Percentiles rank a stretch among this genome's conserved stretches.
These are phyloP conservation scores for Pelagomonas calceolata DNA, from an alignment of 108 stramenopile species.

Conservation along the genomic window DNA sequence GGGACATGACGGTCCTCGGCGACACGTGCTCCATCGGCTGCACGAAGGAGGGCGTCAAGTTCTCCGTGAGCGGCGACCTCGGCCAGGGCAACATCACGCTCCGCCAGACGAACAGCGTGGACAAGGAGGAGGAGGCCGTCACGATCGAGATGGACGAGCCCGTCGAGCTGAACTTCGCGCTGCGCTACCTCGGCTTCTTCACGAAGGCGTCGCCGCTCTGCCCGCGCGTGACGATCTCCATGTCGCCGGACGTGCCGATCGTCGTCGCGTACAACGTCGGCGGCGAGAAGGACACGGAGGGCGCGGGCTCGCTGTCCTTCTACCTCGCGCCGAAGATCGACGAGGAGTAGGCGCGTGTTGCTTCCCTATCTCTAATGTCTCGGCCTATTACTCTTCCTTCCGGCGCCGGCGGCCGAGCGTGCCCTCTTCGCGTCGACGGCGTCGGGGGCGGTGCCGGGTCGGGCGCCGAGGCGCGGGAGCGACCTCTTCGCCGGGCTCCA, in stretches of 20 bases:
- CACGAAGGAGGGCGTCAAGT: slow-evolving; percentile 88
- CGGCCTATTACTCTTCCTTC: too few relatives aligned
- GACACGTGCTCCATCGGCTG: slow-evolving; percentile 89
- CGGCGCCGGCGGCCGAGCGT: too few relatives aligned
- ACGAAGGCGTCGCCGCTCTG: slow-evolving; percentile 90
- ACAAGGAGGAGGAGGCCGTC: too few relatives aligned
- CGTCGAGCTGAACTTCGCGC: slow-evolving; percentile 91
- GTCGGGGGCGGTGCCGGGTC: too few relatives aligned
- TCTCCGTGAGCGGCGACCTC: slow-evolving; percentile 80
- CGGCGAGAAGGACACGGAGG: slow-evolving; percentile 24
- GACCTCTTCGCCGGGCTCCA: too few relatives aligned
- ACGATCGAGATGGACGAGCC: slow-evolving; percentile 74
- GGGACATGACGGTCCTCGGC: slow-evolving; percentile 89
- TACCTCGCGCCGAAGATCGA: slow-evolving; percentile 99
- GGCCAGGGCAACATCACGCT: slow-evolving; percentile 54
- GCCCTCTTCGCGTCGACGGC: too few relatives aligned
- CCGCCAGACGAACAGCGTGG: too few relatives aligned
- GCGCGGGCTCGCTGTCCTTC: slow-evolving; percentile 80
- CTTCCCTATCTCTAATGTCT: too few relatives aligned
- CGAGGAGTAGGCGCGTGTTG: slow-evolving; percentile 69
- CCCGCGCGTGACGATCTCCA: slow-evolving; percentile 67
- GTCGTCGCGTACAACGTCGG: slow-evolving; percentile 93
- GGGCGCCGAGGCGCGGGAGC: too few relatives aligned
- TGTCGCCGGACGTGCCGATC: slow-evolving; percentile 92
- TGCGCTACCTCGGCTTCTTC: slow-evolving; percentile 93